Conservation (phyloP, 2,329 filamentous ascomycete genomes). For the Beauveria pseudobassiana region DNA sequence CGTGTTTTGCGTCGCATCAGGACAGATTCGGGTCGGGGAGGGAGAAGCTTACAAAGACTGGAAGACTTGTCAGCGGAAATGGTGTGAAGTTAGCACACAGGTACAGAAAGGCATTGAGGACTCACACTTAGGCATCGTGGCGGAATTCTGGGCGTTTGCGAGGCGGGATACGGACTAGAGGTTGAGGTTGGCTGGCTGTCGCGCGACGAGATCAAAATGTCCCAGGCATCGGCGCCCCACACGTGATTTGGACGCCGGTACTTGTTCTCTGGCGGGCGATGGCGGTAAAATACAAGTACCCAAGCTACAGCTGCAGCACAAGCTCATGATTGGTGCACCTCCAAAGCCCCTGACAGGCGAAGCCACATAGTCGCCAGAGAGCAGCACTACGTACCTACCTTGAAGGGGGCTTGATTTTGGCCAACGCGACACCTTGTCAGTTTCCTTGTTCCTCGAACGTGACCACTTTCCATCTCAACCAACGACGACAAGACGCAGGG, state of each 20-base stretch:
- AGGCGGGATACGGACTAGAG: not conserved
- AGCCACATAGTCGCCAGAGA: not conserved
- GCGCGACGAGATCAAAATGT: constrained; percentile 7
- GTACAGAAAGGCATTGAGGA: constrained; percentile 16
- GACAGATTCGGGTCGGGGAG: not conserved
- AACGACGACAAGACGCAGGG: not conserved
- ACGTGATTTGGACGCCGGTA: constrained; percentile 8
- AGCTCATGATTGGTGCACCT: constrained; percentile 3
- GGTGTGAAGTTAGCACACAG: not conserved
- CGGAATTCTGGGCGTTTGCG: not conserved
- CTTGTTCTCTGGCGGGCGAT: not conserved
- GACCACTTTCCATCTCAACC: no score
- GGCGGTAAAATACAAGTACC: not conserved
- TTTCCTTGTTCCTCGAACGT: constrained; percentile 13
- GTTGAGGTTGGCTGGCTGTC: not conserved
- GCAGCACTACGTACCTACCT: not conserved
- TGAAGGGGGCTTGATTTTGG: not conserved
- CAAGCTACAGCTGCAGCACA: not conserved
- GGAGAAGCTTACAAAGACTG: constrained; percentile 24
- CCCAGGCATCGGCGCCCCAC: constrained; percentile 1
- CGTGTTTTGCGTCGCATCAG: not conserved
- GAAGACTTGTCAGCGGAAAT: constrained; percentile 27
- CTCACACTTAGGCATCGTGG: constrained; percentile 84
- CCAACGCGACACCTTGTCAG: constrained; percentile 26
- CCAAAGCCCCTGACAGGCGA: constrained; percentile 6